Conservation (phyloP, 345 rosid species). For the rapeseed (Brassica napus) region Da-Ae NC_063445.1:39653501-39654000, state of each 20-base stretch:
- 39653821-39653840: constrained; percentile 43
- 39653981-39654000: not conserved
- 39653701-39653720: constrained; percentile 29
- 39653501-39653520: not conserved
- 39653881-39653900: not conserved
- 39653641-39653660: not conserved
- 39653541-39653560: too few relatives aligned
- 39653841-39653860: constrained; percentile 55
- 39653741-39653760: constrained; percentile 20
- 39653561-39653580: too few relatives aligned
- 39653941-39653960: not conserved
- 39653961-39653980: not conserved
- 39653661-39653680: constrained; percentile 22
- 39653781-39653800: constrained; percentile 41
- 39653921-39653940: not conserved
- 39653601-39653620: not conserved
- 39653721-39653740: constrained; percentile 19
- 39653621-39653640: constrained; percentile 11
- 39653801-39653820: constrained; percentile 56
- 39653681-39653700: constrained; percentile 30
- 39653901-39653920: not conserved
- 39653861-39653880: constrained; percentile 32
- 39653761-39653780: constrained; percentile 50
- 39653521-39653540: not conserved
- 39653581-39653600: not conserved